Conservation (phyloP, 495 filamentous ascomycete species). For the Podospora pseudocomata region DNA sequence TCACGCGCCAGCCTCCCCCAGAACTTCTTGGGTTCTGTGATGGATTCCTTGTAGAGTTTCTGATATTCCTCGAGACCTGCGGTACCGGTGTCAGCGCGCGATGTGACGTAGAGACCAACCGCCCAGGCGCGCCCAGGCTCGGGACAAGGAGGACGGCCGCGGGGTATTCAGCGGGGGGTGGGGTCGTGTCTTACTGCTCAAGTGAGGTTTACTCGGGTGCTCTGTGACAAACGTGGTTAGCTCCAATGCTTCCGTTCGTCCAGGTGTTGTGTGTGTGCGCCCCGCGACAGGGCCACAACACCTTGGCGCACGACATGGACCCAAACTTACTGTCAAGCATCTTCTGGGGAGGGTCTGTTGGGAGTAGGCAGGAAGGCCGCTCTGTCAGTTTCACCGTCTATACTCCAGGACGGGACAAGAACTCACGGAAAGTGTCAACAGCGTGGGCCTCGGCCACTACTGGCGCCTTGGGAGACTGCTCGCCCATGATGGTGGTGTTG, state of each 20-base stretch:
- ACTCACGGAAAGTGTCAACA: constrained; percentile 73
- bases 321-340: constrained; percentile 58
- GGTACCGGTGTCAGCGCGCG: constrained; percentile 24
- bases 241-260: constrained; percentile 29
- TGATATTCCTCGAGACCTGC: constrained; percentile 79
- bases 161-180: constrained; percentile 8
- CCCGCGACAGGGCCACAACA: constrained; percentile 21
- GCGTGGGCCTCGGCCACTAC: constrained; percentile 83
- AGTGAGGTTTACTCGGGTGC: constrained; percentile 57
- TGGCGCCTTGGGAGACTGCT: constrained; percentile 54
- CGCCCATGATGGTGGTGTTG: constrained; percentile 58
- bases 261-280: constrained; percentile 14
- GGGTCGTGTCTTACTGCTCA: constrained; percentile 41
- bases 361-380: constrained; percentile 8
- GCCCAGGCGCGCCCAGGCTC: background rate
- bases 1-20: constrained; percentile 85
- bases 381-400: constrained; percentile 16
- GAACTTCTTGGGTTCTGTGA: constrained; percentile 85
- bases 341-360: constrained; percentile 51
- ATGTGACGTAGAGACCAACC: background rate
- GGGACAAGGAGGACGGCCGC: background rate
- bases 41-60: constrained; percentile 91
- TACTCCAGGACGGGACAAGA: constrained; percentile 9
- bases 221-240: constrained; percentile 43
- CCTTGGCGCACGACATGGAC: constrained; percentile 22